Percentiles rank a stretch among this genome's conserved stretches.
phyloP scores from a whole-genome alignment of 768 basidiomycete genomes.

The Hortiboletus flavorubellus region DNA sequence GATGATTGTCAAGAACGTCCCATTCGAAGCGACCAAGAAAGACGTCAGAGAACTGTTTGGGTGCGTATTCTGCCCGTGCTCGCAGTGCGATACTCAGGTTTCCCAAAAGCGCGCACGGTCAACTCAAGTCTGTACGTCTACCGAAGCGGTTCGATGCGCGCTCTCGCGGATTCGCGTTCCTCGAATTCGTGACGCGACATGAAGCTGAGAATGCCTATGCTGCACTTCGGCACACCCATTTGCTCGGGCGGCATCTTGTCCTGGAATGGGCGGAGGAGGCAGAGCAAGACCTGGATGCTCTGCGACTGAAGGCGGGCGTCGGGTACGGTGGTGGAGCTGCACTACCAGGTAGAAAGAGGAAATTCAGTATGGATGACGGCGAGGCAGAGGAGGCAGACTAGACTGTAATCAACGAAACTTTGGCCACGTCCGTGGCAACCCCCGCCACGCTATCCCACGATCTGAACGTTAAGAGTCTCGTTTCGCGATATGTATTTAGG shows the following conservation, averaged over 20 bases:
- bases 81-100: not conserved
- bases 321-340: slow-evolving; percentile 68
- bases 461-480: too few relatives aligned
- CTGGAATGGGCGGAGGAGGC: slow-evolving; percentile 90
- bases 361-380: slow-evolving; percentile 52
- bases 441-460: too few relatives aligned
- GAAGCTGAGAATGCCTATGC: slow-evolving; percentile 90
- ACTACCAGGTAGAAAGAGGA: slow-evolving; percentile 74
- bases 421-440: too few relatives aligned
- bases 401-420: too few relatives aligned
- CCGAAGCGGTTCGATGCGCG: slow-evolving; percentile 89
- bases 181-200: slow-evolving; percentile 86
- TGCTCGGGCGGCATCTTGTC: slow-evolving; percentile 92
- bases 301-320: slow-evolving; percentile 78
- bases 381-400: slow-evolving; percentile 31
- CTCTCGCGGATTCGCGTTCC: slow-evolving; percentile 92
- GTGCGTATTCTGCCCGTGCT: slow-evolving; percentile 44
- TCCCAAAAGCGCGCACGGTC: slow-evolving; percentile 70
- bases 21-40: slow-evolving; percentile 94
- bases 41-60: slow-evolving; percentile 88
- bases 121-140: slow-evolving; percentile 90
- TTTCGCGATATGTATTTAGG: too few relatives aligned
- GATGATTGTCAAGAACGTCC: slow-evolving; percentile 97
- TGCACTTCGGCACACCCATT: slow-evolving; percentile 88
- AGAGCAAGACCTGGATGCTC: slow-evolving; percentile 69